phyloP scores from a whole-genome alignment of 352 stramenopile genomes.

The Phytopythium helicoides region DNA sequence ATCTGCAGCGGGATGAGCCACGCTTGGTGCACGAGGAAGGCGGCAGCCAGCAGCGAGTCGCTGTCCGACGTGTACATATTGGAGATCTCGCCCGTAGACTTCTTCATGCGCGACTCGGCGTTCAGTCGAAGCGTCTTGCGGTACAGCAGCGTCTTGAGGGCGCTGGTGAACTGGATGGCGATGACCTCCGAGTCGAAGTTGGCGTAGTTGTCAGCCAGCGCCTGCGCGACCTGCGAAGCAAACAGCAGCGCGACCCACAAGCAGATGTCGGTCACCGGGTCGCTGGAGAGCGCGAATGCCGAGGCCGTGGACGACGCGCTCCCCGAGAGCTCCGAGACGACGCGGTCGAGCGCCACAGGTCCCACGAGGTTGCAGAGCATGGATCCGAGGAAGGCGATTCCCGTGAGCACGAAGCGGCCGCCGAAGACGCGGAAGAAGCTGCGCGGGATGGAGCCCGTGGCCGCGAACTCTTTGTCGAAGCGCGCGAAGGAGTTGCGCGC shows the following conservation, averaged over 20 bases:
- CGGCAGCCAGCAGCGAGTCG: constrained; percentile 33
- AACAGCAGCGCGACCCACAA: constrained; percentile 46
- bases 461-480: no score
- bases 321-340: constrained; percentile 23
- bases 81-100: constrained; percentile 52
- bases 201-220: constrained; percentile 44
- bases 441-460: constrained; percentile 32
- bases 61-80: constrained; percentile 67
- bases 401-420: constrained; percentile 31
- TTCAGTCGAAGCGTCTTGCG: constrained; percentile 48
- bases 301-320: no score
- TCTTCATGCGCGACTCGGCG: constrained; percentile 29
- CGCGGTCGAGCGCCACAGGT: constrained; percentile 35
- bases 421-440: constrained; percentile 35
- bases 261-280: constrained; percentile 15
- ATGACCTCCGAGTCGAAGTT: constrained; percentile 48
- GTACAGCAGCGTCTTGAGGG: constrained; percentile 57
- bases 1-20: constrained; percentile 65
- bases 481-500: constrained; percentile 16
- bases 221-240: constrained; percentile 44
- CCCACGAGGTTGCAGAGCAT: constrained; percentile 52
- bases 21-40: constrained; percentile 51
- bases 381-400: constrained; percentile 36
- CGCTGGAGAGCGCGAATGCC: no score
- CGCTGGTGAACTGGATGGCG: constrained; percentile 47